Evolutionary conservation across 129 eudicot genomes (phyloP).

Genomic region (Flaveria linearis): DNA sequence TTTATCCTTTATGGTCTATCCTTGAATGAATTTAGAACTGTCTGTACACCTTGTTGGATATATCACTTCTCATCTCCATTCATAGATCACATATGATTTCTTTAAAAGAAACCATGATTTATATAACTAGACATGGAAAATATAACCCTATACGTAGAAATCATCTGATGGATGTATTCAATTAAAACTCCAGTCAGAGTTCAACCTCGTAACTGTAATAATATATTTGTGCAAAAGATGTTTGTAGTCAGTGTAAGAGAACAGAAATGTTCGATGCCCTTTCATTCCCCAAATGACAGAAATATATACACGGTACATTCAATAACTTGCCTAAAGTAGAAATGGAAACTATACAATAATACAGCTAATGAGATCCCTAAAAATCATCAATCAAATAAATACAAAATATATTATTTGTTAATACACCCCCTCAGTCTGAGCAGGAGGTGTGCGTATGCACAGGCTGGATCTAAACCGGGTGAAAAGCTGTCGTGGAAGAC

Average conservation of each 20-base stretch:
- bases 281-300: too few relatives aligned
- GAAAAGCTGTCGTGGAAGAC: too few relatives aligned
- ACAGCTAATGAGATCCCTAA: too few relatives aligned
- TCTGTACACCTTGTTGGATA: constrained; percentile 6
- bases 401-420: too few relatives aligned
- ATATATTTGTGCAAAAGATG: not conserved
- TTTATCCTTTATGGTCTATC: constrained; percentile 14
- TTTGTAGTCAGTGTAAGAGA: not conserved
- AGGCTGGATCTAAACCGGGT: too few relatives aligned
- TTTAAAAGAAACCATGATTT: constrained; percentile 3
- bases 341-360: too few relatives aligned
- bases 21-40: constrained; percentile 1
- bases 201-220: constrained; percentile 3
- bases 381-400: too few relatives aligned
- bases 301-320: too few relatives aligned
- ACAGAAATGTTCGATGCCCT: too few relatives aligned
- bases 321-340: too few relatives aligned
- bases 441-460: too few relatives aligned
- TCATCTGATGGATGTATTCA: constrained; percentile 5
- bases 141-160: constrained; percentile 12
- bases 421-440: too few relatives aligned
- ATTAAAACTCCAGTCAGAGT: not conserved
- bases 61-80: not conserved
- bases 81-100: not conserved
- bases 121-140: constrained; percentile 9